Base-by-base conservation (phyloP, 2,329 filamentous ascomycete genomes). In the Chrysoporthe puriensis region DNA sequence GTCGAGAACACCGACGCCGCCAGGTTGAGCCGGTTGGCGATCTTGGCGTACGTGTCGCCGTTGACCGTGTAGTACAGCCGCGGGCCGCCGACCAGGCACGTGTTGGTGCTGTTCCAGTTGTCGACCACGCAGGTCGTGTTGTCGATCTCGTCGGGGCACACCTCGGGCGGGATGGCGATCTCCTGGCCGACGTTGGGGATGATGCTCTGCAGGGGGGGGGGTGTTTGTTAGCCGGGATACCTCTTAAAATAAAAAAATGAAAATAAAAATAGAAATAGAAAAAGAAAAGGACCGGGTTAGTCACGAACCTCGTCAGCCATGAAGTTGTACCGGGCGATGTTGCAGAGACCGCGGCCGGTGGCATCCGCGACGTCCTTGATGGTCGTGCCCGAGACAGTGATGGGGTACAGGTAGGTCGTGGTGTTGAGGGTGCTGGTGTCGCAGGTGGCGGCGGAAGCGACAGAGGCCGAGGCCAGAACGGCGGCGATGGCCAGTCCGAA, bases 381-480 rank as follows among this genome's bases (percentile, higher is more conserved):
- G 16, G 62, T 64, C 36, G 62, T 64, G 62, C 52, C 52, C 40
- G 18, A 21, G 9, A 46, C 52, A 2, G 62, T 64, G 14, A 64
- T 44, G 3, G 62, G 62, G 14, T 58, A 64, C 52, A 64, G 40
- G 8, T 48, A 44, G 7, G 43, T 9, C 8, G 62, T 64, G 50
- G 62, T 64, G 62, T 64, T 64, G 52, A 64, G 62, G 4, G 62
- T 40, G 36, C 52, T 58, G 36, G 62, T 64, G 52, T 64, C 62
- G 43, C 62, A 64, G 11, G 52, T n/a, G 18, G 50, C 50, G 42
- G 50, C 62, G 16, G 54, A 43, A 32, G 62, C 52, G 54, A 64
- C 18, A 4, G 62, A 70, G 58, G 68, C 57, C 34, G 62, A 68
- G 34, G 66, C 66, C 58, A 69, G 34, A 56, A 40, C 56, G 21